A percentile compares a stretch with the other conserved stretches of the same genome.
These are phyloP conservation scores for Acanthamoeba culbertsoni DNA, from an alignment of 208 protist species.

Conservation along the genomic window DNA sequence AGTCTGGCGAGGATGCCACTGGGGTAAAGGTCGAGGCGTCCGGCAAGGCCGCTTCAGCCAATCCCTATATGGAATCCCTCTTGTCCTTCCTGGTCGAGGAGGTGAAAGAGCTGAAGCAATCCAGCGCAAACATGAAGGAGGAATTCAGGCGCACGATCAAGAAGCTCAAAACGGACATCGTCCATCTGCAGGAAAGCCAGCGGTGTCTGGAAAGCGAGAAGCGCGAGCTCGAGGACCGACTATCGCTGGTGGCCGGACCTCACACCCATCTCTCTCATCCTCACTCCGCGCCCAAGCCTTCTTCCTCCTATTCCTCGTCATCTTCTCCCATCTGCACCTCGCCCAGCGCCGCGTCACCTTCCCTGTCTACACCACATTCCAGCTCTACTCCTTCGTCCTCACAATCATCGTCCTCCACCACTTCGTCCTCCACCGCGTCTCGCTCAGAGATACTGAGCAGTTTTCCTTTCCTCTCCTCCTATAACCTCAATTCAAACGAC, in stretches of 20 bases:
- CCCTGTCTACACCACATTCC: no score
- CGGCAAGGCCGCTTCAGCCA: neutral
- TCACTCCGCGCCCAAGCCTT: neutral
- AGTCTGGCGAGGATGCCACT: neutral
- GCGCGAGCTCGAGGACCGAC: neutral
- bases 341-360: no score
- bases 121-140: conserved; percentile 28
- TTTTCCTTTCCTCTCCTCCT: conserved; percentile 19
- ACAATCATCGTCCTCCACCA: neutral
- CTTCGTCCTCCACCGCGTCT: neutral
- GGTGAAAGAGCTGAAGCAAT: conserved; percentile 8
- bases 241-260: neutral
- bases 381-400: neutral
- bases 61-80: conserved; percentile 2
- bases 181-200: neutral
- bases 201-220: neutral
- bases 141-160: neutral
- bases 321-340: no score
- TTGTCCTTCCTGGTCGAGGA: conserved; percentile 11
- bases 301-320: neutral
- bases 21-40: neutral
- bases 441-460: neutral
- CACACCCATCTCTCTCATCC: neutral
- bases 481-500: neutral
- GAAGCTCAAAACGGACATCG: neutral